Evolutionary conservation across 2,329 filamentous ascomycete species (phyloP).

Genomic region (Trichoderma sp.): DNA sequence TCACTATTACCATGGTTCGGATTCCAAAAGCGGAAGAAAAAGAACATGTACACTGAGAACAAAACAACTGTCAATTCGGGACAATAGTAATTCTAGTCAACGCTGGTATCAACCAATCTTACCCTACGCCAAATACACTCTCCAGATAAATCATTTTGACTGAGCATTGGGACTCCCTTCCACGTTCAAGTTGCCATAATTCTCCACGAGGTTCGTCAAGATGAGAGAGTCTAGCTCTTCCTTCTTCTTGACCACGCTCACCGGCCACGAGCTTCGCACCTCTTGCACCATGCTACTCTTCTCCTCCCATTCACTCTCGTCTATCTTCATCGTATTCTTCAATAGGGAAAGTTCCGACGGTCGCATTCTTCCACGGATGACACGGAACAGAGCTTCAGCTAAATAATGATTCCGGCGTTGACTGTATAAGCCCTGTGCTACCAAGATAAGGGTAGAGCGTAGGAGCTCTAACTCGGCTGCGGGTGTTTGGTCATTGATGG

Average conservation of each 20-base stretch:
- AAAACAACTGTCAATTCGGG: background rate
- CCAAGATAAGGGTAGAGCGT: slow-evolving; percentile 26
- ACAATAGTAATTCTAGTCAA: background rate
- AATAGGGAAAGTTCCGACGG: background rate
- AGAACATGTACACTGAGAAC: background rate
- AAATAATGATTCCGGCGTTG: slow-evolving; percentile 38
- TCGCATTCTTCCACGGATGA: slow-evolving; percentile 36
- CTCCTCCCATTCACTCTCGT: slow-evolving; percentile 25
- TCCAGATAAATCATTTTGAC: background rate
- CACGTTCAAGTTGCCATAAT: background rate
- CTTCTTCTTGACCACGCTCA: slow-evolving; percentile 30
- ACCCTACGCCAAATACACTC: background rate
- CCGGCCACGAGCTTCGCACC: slow-evolving; percentile 33
- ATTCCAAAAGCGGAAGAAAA: slow-evolving; percentile 12
- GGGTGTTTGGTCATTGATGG: background rate
- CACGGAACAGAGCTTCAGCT: slow-evolving; percentile 33
- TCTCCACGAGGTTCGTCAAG: slow-evolving; percentile 19
- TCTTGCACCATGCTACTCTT: slow-evolving; percentile 26
- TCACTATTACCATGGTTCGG: background rate
- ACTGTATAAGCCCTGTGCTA: slow-evolving; percentile 33
- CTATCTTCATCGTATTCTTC: slow-evolving; percentile 16
- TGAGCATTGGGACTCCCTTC: background rate
- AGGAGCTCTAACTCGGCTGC: background rate
- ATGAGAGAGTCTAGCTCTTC: slow-evolving; percentile 28
- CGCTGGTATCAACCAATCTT: background rate